phyloP scores from a whole-genome alignment of 495 filamentous ascomycete species.

The Aspergillus sclerotiicarbonarius region DNA sequence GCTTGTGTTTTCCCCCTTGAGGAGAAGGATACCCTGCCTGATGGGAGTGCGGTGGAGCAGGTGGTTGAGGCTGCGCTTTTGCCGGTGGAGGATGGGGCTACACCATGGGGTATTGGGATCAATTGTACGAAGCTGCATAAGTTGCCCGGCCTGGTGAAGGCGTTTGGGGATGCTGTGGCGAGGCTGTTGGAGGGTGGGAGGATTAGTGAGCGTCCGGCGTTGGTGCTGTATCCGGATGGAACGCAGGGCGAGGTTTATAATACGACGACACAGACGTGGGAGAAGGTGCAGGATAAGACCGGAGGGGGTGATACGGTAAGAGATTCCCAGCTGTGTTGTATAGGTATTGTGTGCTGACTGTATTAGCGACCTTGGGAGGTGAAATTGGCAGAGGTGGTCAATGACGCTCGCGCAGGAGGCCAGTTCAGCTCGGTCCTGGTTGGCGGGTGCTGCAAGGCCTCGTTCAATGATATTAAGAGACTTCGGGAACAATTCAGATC shows the following conservation, averaged over 20 bases:
- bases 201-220: slow-evolving; percentile 37
- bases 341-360: background rate
- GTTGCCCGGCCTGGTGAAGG: slow-evolving; percentile 43
- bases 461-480: slow-evolving; percentile 46
- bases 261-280: slow-evolving; percentile 58
- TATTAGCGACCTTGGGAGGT: slow-evolving; percentile 49
- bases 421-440: slow-evolving; percentile 53
- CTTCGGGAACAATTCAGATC: slow-evolving; percentile 34
- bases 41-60: slow-evolving; percentile 29
- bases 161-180: slow-evolving; percentile 43
- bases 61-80: slow-evolving; percentile 32
- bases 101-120: slow-evolving; percentile 62
- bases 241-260: slow-evolving; percentile 67
- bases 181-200: slow-evolving; percentile 20
- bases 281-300: background rate
- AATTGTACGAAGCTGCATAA: slow-evolving; percentile 64
- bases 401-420: slow-evolving; percentile 37
- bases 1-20: slow-evolving; percentile 58
- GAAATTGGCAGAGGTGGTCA: slow-evolving; percentile 35
- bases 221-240: slow-evolving; percentile 69
- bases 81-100: slow-evolving; percentile 9
- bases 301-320: slow-evolving; percentile 24
- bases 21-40: slow-evolving; percentile 47
- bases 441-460: slow-evolving; percentile 63
- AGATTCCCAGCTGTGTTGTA: background rate